phyloP scores from a whole-genome alignment of 2,329 filamentous ascomycete genomes.

The Fusarium torreyae region DNA sequence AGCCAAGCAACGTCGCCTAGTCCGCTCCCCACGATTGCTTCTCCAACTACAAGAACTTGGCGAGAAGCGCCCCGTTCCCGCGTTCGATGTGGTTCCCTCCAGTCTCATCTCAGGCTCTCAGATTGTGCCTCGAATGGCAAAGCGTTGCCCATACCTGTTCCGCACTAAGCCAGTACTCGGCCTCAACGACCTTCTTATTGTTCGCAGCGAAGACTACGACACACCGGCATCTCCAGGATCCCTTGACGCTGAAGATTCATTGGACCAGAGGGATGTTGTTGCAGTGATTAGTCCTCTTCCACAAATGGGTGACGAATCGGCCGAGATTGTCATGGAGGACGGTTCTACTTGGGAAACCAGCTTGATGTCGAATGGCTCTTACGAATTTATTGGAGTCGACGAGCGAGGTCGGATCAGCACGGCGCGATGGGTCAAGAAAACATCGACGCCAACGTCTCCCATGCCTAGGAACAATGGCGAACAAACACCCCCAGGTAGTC shows the following conservation, averaged over 20 bases:
- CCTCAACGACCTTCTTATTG: slow-evolving; percentile 78
- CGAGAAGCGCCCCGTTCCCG: slow-evolving; percentile 74
- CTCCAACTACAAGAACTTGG: slow-evolving; percentile 80
- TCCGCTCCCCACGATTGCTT: slow-evolving; percentile 75
- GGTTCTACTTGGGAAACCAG: slow-evolving; percentile 72
- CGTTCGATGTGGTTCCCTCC: slow-evolving; percentile 81
- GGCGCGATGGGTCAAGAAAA: slow-evolving; percentile 77
- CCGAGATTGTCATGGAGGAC: slow-evolving; percentile 77
- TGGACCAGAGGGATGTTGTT: slow-evolving; percentile 69
- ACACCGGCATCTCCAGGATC: slow-evolving; percentile 43
- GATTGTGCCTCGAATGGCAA: slow-evolving; percentile 71
- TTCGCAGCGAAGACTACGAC: slow-evolving; percentile 78
- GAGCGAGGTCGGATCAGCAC: slow-evolving; percentile 71
- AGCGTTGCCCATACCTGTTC: slow-evolving; percentile 75
- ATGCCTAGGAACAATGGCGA: slow-evolving; percentile 37
- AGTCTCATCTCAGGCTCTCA: slow-evolving; percentile 69
- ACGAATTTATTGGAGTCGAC: slow-evolving; percentile 76
- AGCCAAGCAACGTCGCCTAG: slow-evolving; percentile 74
- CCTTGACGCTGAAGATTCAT: slow-evolving; percentile 62
- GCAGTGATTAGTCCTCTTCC: slow-evolving; percentile 77
- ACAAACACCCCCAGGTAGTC: slow-evolving; percentile 45
- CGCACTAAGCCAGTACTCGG: slow-evolving; percentile 74
- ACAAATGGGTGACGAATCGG: slow-evolving; percentile 64
- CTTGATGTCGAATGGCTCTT: slow-evolving; percentile 69
- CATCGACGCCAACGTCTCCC: slow-evolving; percentile 43